Evolutionary conservation across 2,329 filamentous ascomycete species (phyloP), one percentile per base, ranked within the genome.

Genomic region (Elsinoe batatas): DNA sequence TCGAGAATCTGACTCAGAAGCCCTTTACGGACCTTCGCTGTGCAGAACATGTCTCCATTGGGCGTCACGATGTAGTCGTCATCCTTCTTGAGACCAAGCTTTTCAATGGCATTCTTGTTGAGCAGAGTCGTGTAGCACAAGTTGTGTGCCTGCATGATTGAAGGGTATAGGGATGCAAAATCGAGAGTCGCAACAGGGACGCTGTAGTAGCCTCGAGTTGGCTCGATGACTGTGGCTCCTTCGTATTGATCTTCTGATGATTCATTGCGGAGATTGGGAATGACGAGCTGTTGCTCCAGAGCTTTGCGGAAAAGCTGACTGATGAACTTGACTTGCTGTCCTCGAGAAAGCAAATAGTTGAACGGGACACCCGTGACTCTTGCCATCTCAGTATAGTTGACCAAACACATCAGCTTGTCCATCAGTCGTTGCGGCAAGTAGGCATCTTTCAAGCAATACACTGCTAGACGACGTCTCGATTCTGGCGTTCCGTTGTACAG

Each of bases 331-430:
- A 98, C 84, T 71, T 98, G 94, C 69, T 98, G 93, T 43, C 93
- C 93, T 66, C 91, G 84, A 20, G 93, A 83, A 1, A 98, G 79
- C 43, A 98, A 79, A 66, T 86, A 95, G 67, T 95, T 97, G 76
- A 98, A 98, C 0, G 93, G 93, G 3, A 98, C 91, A 64, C 93
- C 93, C 22, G 94, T 98, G 72, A 98, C 93, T 81, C 93, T 93
- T 57, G 93, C 91, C 93, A 98, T 98, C 73, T 98, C 93, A 0
- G 93, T 97, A 66, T 97, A 97, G 69, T 98, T 98, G 72, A 95
- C 87, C n/a, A 98, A 77, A 71, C 93, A 97, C 67, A 95, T 97
- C 22, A 98, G 77, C 70, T 98, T 98, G 67, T 98, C 93, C 84
- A 98, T 91, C 53, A 98, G 72, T 58, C 94, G 77, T 66, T 97